Base-by-base conservation (phyloP, 177 flowering plant genomes). In the Vitis hybrid region DNA sequence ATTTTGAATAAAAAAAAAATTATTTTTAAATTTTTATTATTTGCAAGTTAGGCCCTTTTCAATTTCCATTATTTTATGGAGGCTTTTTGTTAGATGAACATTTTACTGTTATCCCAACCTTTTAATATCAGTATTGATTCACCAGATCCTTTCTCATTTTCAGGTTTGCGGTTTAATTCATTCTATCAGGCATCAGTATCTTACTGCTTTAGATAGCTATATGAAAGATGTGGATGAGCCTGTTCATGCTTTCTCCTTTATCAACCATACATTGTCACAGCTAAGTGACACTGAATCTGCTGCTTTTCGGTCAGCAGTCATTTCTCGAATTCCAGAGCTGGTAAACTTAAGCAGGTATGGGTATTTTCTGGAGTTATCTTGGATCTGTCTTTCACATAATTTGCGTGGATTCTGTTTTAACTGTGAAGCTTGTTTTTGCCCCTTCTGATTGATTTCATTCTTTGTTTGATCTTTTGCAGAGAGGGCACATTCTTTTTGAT, bases 161-260 rank as follows among this genome's bases (percentile, higher is more conserved):
- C 73, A 94, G 99, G 98, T 86, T 67, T 95, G 96, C 78, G 97
- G 99, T 71, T 84, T 84, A 16, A 88, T 95, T 71, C 80, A 91
- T 77, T 76, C 81, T 39, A 78, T 72, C 57, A 82, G 86, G 74
- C 80, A 76, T 61, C 84, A 90, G 66, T 78, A 93, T 75, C 51
- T 86, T 77, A 78, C 88, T 76, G 93, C 99, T 63, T 72, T 95
- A 72, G 96, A 93, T 71, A 83, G 90, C 79, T 95, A 87, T 74
- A 86, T 91, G 86, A 91, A 88, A 81, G 97, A 84, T 71, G 72
- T 73, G 8, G 85, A 87, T 76, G 99, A 93, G 79, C 99, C 99
- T 1, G 71, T 93, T 73, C 87, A 88, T 82, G 95, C 99, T 56
- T 95, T 95, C 68, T 80, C 90, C 72, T 95, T 86, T 79, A 88